Percentiles rank a stretch among this genome's conserved stretches.
Evolutionary conservation across 139 green algal species (phyloP).

Genomic region (Marvania coccoides): DNA sequence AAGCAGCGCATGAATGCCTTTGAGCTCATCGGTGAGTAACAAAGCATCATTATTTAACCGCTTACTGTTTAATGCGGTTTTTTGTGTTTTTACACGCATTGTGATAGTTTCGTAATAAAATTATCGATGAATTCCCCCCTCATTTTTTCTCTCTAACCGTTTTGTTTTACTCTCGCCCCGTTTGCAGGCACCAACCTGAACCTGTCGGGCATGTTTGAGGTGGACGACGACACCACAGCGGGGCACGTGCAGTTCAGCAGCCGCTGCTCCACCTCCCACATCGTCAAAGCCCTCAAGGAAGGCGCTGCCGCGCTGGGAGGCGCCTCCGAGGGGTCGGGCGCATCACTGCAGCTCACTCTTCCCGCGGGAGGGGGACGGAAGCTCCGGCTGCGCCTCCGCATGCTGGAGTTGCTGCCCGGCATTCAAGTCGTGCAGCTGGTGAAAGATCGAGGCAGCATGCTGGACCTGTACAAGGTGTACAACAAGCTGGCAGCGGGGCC

Average conservation of each 20-base stretch:
- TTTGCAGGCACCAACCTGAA: no score
- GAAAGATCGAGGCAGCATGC: neutral
- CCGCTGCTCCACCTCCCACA: neutral
- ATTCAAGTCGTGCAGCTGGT: slow-evolving; percentile 19
- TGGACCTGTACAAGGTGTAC: slow-evolving; percentile 17
- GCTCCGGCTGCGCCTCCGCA: slow-evolving; percentile 1
- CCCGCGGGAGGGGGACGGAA: neutral
- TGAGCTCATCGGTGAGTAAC: slow-evolving; percentile 17
- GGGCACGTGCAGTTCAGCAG: slow-evolving; percentile 29
- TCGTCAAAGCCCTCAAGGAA: neutral
- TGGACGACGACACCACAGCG: neutral
- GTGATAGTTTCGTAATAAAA: no score
- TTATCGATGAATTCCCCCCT: no score
- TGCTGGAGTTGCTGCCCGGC: slow-evolving; percentile 19
- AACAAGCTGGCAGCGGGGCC: neutral
- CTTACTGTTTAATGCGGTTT: no score
- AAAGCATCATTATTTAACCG: no score
- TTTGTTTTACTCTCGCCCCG: no score
- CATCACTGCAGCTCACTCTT: neutral
- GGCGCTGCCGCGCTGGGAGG: slow-evolving; percentile 9
- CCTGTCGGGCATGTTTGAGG: slow-evolving; percentile 19
- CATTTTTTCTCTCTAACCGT: no score
- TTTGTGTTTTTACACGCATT: no score
- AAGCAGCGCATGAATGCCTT: slow-evolving; percentile 17
- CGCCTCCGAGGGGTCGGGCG: neutral